A percentile compares a stretch with the other conserved stretches of the same genome.
Evolutionary conservation across 2,329 filamentous ascomycete genomes (phyloP).

Genomic region (Clonostachys rhizophaga): DNA sequence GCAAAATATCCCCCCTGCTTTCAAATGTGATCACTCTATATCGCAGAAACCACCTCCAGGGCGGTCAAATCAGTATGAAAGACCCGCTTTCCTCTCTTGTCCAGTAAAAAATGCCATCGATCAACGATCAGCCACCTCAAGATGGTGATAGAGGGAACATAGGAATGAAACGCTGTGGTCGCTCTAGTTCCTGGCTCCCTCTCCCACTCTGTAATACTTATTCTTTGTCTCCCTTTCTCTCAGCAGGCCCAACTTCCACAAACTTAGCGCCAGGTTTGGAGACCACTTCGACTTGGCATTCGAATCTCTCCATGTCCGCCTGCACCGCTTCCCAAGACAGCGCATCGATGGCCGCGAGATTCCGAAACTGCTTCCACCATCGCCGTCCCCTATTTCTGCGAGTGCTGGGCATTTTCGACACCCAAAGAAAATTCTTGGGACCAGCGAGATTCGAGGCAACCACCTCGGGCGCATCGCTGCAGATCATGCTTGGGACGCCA

Average conservation of each 20-base stretch:
- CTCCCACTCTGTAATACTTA: neutral
- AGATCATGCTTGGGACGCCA: conserved; percentile 12
- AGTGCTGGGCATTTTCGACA: neutral
- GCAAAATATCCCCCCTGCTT: too few species aligned
- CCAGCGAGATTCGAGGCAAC: neutral
- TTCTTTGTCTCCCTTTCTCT: neutral
- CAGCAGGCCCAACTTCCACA: neutral
- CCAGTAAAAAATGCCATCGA: neutral
- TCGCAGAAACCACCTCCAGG: too few species aligned
- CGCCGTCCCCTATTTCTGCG: neutral
- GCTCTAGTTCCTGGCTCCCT: neutral
- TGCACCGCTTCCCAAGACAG: conserved; percentile 8
- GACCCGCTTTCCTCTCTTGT: neutral
- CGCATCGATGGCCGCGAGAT: conserved; percentile 2
- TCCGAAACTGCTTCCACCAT: conserved; percentile 8
- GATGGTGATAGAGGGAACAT: neutral
- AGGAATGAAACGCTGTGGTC: neutral
- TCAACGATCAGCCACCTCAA: neutral
- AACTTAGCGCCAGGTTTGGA: conserved; percentile 9
- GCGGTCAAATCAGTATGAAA: neutral
- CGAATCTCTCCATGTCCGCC: conserved; percentile 10
- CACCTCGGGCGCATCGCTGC: conserved; percentile 6
- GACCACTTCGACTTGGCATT: conserved; percentile 11
- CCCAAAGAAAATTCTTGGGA: neutral
- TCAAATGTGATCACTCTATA: too few species aligned